Percentiles rank a stretch among this genome's conserved stretches.
phyloP scores from a whole-genome alignment of 306 rosid species.

The Cicer pinnatifidum region DNA sequence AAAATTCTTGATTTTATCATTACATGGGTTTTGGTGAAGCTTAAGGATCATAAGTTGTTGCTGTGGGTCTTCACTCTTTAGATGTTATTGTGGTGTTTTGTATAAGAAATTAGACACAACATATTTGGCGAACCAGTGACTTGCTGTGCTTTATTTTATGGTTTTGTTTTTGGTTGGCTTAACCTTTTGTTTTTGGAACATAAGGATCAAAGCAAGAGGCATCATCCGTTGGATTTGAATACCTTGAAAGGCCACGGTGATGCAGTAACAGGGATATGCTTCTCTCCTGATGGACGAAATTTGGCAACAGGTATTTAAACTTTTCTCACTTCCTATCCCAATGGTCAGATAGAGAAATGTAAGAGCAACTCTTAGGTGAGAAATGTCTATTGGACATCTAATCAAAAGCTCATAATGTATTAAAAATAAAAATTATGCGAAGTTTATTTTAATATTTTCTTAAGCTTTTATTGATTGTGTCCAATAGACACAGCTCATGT shows the following conservation, averaged over 20 bases:
- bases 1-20: not conserved
- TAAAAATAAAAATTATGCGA: not conserved
- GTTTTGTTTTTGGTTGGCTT: slow-evolving; percentile 27
- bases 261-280: slow-evolving; percentile 77
- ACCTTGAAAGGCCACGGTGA: slow-evolving; percentile 98
- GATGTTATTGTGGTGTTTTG: not conserved
- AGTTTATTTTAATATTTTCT: not conserved
- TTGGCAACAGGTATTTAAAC: slow-evolving; percentile 74
- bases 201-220: slow-evolving; percentile 89
- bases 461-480: not conserved
- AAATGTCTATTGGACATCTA: not conserved
- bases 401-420: not conserved
- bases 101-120: not conserved
- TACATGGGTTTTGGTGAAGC: not conserved
- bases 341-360: no score
- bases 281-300: slow-evolving; percentile 73
- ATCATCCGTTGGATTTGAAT: slow-evolving; percentile 95
- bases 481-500: not conserved
- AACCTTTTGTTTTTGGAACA: slow-evolving; percentile 40
- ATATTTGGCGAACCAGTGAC: not conserved
- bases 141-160: not conserved
- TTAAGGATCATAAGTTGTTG: not conserved
- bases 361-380: not conserved
- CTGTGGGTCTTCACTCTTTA: not conserved
- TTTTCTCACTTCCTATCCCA: no score